Conservation (phyloP, 805 yeast genomes). For the Ogataea minuta region DNA sequence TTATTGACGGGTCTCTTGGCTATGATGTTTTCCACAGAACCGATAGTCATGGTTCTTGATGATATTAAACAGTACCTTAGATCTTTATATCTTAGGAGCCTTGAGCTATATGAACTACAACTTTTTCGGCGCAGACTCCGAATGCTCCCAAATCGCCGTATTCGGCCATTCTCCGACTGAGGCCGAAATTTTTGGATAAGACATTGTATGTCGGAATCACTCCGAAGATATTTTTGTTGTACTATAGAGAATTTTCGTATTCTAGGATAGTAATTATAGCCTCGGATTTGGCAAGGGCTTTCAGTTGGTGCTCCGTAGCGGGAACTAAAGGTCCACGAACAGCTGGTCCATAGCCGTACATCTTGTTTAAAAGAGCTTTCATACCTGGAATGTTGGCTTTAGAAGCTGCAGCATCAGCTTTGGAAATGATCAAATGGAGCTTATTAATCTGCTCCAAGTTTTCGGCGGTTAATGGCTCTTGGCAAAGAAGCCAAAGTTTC, state of each 20-base stretch:
- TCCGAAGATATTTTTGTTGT: not conserved
- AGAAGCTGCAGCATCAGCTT: conserved; percentile 19
- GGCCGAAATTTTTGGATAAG: not conserved
- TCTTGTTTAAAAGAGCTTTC: conserved; percentile 12
- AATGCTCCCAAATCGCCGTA: not conserved
- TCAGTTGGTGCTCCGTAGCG: conserved; percentile 1
- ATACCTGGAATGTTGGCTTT: conserved; percentile 18
- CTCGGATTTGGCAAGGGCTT: conserved; percentile 1
- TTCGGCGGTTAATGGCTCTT: conserved; percentile 5
- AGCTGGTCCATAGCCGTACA: conserved; percentile 10
- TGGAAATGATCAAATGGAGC: conserved; percentile 14
- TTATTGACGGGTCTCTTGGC: conserved; percentile 12
- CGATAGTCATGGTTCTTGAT: conserved; percentile 8
- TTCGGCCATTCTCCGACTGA: too few relatives aligned
- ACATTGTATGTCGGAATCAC: too few relatives aligned
- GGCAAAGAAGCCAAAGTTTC: conserved; percentile 15
- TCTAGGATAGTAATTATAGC: conserved; percentile 13
- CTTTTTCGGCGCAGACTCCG: not conserved
- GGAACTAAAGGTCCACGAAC: conserved; percentile 18
- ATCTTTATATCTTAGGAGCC: not conserved
- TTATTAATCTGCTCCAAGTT: conserved; percentile 10
- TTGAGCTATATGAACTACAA: not conserved
- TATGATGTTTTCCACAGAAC: conserved; percentile 5
- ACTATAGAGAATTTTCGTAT: conserved; percentile 7
- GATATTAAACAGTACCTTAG: not conserved